Evolutionary conservation across 2,329 filamentous ascomycete species (phyloP), one percentile per base, ranked within the genome.

Genomic region (Plectosphaerella cucumerina): DNA sequence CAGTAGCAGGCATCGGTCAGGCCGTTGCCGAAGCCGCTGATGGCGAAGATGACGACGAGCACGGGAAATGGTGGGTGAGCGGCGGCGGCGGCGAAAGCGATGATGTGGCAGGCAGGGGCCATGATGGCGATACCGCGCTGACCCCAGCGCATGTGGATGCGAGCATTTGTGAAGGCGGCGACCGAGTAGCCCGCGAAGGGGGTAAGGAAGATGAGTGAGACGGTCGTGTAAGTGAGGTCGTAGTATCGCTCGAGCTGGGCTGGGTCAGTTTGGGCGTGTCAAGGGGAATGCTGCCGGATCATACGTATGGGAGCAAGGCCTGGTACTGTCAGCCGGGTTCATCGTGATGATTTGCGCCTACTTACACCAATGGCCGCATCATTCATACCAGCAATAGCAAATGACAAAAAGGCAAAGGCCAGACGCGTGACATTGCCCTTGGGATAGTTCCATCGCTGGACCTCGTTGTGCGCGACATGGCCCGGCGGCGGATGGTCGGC

Each of bases 21-120:
- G 0, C 86, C 86, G 56, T 86, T 88, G 0, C 85, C 85, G 41
- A 88, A 82, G 0, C 86, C 85, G 6, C 81, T 80, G 12, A 89
- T 63, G 42, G 80, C 77, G 60, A 84, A 86, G 43, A 80, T 74
- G 3, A 86, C 65, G 2, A 87, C 78, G 0, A 89, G 70, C 0
- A 81, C 81, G 0, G 83, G 82, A 53, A 81, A 88, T 0, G 83
- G 84, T 0, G 85, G 85, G 58, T 87, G 85, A 0, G 80, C 62
- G 3, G 78, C 73, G 17, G 85, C 73, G 31, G 84, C 72, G 39
- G 80, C 66, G 58, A 86, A 89, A 1, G 85, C 77, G 33, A 82
- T 60, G 14, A 87, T 62, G 61, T 88, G 85, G 56, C 80, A 82
- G 3, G 73, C 59, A 0, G 85, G 82, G 0, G 77, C 82, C 47